Base-by-base conservation (phyloP, 495 filamentous ascomycete species). In the Xylaria sp. region DNA sequence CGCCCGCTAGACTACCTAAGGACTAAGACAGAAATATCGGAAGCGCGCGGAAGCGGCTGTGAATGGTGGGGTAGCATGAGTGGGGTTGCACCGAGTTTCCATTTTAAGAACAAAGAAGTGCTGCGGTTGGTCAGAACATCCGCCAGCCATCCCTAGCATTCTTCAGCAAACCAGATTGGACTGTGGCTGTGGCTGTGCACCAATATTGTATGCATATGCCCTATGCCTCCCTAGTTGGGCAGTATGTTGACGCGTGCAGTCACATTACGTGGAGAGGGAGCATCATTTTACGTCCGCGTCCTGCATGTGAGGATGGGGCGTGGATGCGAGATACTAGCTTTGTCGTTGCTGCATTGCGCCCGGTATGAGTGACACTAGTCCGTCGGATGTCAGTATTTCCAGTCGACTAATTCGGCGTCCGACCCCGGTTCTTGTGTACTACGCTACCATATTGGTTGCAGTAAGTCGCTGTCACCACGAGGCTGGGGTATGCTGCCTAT, bases 81-180 rank as follows among this genome's bases (percentile, higher is more conserved):
- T 29, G 15, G 48, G 33, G 64, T 67, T 19, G 24, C 64, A 67
- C 35, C 17, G 14, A 35, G 21, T 33, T 67, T 67, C 64, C 64
- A 67, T 67, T 67, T 67, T 67, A 67, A 67, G 64, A 37, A 67
- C 31, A 41, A n/a, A 55, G 64, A 46, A 17, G 19, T 19, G 64
- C 64, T 43, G 35, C 48, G 64, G 50, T 67, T 53, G 48, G 48
- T 41, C 12, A 6, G 40, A 3, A 15, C 4, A 19, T 26, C 63
- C 15, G n/a, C 31, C 8, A 8, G 33, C 7, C 31, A 52, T 37
- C 14, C 26, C 15, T 12, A 5, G 6, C 37, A 7, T 66, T 35
- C 37, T 3, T 40, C 19, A 31, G 26, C 46, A 3, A 29, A 31
- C 14, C 7, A 17, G 31, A 67, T 43, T 5, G 15, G 33, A 35